Percentiles rank a stretch among this genome's conserved stretches.
Conservation (phyloP, 768 basidiomycete species). For the Lentinula lateritia region DNA sequence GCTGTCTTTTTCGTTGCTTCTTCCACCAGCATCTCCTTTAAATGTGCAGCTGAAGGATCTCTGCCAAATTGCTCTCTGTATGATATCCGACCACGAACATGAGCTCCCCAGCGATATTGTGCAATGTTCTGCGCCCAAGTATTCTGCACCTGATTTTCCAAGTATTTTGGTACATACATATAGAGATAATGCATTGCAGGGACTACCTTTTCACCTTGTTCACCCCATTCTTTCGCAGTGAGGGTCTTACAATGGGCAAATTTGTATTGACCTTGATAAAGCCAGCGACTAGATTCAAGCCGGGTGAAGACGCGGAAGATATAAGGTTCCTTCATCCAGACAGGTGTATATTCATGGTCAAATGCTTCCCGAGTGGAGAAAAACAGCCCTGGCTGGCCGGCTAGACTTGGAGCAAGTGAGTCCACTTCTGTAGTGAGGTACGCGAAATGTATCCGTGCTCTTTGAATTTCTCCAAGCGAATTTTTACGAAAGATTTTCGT, state of each 20-base stretch:
- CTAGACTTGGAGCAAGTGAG: not conserved
- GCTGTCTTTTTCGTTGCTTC: not conserved
- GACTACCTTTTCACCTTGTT: not conserved
- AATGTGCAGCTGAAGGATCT: not conserved
- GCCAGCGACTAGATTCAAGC: not conserved
- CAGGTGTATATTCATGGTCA: not conserved
- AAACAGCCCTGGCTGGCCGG: not conserved
- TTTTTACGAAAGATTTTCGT: not conserved
- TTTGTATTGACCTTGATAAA: not conserved
- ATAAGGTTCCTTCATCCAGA: not conserved
- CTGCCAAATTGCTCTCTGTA: not conserved
- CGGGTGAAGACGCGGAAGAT: not conserved
- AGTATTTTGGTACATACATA: not conserved
- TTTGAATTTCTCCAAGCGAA: not conserved
- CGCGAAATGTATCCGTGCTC: slow-evolving; percentile 1
- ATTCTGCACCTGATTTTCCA: not conserved
- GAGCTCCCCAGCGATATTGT: not conserved
- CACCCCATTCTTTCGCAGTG: not conserved
- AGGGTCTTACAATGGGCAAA: not conserved
- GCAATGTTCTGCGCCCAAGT: not conserved
- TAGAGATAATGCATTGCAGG: not conserved
- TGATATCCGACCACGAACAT: not conserved
- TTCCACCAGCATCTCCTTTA: not conserved
- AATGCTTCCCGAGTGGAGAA: not conserved
- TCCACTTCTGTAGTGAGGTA: not conserved